Base-by-base conservation (phyloP, 2,329 filamentous ascomycete genomes). In the Curvularia lunata region DNA sequence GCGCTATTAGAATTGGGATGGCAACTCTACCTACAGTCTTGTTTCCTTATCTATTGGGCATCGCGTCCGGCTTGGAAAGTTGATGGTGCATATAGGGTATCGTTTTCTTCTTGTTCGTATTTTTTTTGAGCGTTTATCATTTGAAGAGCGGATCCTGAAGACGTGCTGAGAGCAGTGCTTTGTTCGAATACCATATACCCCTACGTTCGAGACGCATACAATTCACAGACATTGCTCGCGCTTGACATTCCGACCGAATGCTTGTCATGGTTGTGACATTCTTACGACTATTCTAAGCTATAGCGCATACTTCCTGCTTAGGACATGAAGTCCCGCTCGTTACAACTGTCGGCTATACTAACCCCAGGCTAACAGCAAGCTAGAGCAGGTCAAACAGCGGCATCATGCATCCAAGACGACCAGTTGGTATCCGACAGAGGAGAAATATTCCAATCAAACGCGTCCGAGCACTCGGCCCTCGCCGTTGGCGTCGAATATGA, bases 401-500 rank as follows among this genome's bases (percentile, higher is more conserved):
- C 40, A 42, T 9, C 40, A 42, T 42, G 40, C 40, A 42, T n/a
- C 40, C n/a, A 25, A 23, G 21, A 21, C 21, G 48, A 41, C 34
- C n/a, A 16, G 30, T 30, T 46, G 18, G 27, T 46, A 30, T 25
- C n/a, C 5, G 43, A 19, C 13, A 42, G 34, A 42, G 21, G 16
- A 25, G 23, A 42, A 25, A 16, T 25, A 25, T 41, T 21, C 56
- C 48, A 61, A 58, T 49, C 49, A 59, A 27, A 32, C 5, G 32
- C 40, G 43, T 34, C 19, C 48, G 19, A 57, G 21, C 43, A 38
- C 51, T 65, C 64, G 59, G 65, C 52, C 54, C 54, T 60, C 38
- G 30, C 52, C 59, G 61, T 61, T 61, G 52, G 62, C 53, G 55
- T 64, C 47, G 42, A 45, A 52, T 21, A 25, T 38, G 51, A 48